Base-by-base conservation (phyloP, 345 rosid species). In the Nasturtium officinale region DNA sequence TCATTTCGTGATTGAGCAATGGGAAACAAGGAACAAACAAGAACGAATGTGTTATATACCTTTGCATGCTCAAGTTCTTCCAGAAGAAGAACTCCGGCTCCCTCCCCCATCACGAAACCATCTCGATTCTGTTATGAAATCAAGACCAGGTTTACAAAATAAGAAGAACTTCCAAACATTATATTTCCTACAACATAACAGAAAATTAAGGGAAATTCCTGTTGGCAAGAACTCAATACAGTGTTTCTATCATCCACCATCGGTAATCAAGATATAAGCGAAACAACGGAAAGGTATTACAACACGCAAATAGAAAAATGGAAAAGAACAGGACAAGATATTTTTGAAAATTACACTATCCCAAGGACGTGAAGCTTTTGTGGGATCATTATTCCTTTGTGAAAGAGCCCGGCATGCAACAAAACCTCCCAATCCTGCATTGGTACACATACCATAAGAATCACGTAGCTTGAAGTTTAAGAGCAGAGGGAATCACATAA, bases 21-120 rank as follows among this genome's bases (percentile, higher is more conserved):
- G 30, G 7, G 26, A 45, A 56, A 55, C 51, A 65, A 35, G n/a
- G 47, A 45, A 64, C 1, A 23, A 50, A 10, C n/a, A 56, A 48
- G 37, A 46, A 15, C 7, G 8, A 18, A 61, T 53, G 40, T 51
- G 69, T 30, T 59, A 61, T 12, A 53, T 85, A 93, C 98, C 98
- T 90, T 88, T 47, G 97, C 97, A 87, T 94, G 98, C 81, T 94
- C 98, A 65, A 91, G 76, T 77, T 91, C 97, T 81, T 91, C 98
- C 81, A 94, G 76, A 75, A 94, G 92, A 78, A 94, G 80, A 81
- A 94, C 98, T 46, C 98, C 97, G 40, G 97, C 90, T 85, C 98
- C 98, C 80, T 94, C 97, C 16, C 98, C 98, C 91, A 94, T 89
- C 37, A 94, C 98, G 57, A 94, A 90, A 78, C 98, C 98, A 88